Percentiles rank a stretch among this genome's conserved stretches.
phyloP scores from a whole-genome alignment of 192 early-diverging fungal species.

The Entomortierella lignicola region DNA sequence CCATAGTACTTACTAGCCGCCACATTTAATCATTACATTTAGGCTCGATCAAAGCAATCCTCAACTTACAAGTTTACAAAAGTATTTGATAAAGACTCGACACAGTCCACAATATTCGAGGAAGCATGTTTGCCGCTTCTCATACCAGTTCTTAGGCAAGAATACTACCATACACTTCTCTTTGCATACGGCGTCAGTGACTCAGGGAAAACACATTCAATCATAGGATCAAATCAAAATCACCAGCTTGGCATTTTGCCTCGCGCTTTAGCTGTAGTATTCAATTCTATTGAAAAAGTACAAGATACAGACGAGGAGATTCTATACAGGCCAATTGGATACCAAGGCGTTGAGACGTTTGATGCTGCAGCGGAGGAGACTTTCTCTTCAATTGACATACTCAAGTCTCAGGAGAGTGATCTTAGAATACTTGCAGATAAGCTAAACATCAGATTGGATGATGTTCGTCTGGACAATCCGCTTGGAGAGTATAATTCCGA shows the following conservation, averaged over 20 bases:
- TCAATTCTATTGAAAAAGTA: constrained; percentile 58
- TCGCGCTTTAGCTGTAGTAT: constrained; percentile 65
- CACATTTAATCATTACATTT: neutral
- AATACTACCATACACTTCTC: constrained; percentile 65
- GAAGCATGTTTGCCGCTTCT: constrained; percentile 69
- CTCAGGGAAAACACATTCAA: constrained; percentile 78
- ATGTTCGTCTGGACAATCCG: neutral
- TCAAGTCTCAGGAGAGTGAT: constrained; percentile 9
- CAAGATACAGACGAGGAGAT: constrained; percentile 9
- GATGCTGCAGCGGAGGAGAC: constrained; percentile 17
- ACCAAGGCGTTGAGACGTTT: constrained; percentile 33
- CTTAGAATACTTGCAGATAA: constrained; percentile 1
- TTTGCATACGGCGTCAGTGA: constrained; percentile 81
- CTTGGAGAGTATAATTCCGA: neutral
- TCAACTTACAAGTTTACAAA: constrained; percentile 68
- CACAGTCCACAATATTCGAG: constrained; percentile 69
- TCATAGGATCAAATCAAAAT: constrained; percentile 55
- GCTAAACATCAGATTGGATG: neutral
- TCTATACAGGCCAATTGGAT: constrained; percentile 31
- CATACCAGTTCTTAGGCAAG: constrained; percentile 62
- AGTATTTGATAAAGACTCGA: constrained; percentile 59
- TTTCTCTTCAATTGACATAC: neutral
- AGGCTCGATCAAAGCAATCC: constrained; percentile 15
- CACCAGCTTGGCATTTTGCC: constrained; percentile 67
- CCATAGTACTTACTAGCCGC: neutral